These are phyloP conservation scores for Dinochytrium kinnereticum DNA, from an alignment of 371 early-diverging fungal genomes.

Conservation along the genomic window DNA sequence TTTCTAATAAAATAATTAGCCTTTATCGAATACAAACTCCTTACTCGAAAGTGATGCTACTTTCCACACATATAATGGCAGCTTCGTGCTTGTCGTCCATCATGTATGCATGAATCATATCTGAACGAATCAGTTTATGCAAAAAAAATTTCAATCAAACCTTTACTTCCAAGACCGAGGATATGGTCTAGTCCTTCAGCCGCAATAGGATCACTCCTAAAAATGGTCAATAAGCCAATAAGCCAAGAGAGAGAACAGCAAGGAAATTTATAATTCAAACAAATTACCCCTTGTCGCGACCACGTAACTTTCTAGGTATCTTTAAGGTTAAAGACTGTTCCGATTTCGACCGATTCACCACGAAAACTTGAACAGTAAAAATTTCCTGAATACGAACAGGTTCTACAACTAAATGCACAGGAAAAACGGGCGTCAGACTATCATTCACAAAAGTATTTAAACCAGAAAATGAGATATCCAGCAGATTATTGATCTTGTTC, in stretches of 20 bases:
- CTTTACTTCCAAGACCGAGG: neutral
- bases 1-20: conserved; percentile 62
- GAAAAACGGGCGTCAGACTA: conserved; percentile 34
- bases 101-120: neutral
- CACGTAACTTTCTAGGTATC: conserved; percentile 64
- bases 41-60: conserved; percentile 60
- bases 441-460: neutral
- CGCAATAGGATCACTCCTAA: neutral
- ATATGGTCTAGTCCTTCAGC: conserved; percentile 5
- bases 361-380: conserved; percentile 73
- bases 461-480: conserved; percentile 74
- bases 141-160: neutral
- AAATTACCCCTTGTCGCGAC: conserved; percentile 39
- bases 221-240: neutral
- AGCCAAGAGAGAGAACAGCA: too few relatives aligned
- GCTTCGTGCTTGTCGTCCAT: conserved; percentile 67
- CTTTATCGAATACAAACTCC: neutral
- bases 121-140: neutral
- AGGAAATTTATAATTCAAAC: neutral
- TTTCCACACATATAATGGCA: conserved; percentile 75
- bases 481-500: conserved; percentile 27
- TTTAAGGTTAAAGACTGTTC: conserved; percentile 68
- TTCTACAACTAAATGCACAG: conserved; percentile 46
- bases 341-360: conserved; percentile 74
- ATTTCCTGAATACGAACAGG: conserved; percentile 64